Conservation (phyloP, 2,329 filamentous ascomycete species). For the Sporothrix luriei region DNA sequence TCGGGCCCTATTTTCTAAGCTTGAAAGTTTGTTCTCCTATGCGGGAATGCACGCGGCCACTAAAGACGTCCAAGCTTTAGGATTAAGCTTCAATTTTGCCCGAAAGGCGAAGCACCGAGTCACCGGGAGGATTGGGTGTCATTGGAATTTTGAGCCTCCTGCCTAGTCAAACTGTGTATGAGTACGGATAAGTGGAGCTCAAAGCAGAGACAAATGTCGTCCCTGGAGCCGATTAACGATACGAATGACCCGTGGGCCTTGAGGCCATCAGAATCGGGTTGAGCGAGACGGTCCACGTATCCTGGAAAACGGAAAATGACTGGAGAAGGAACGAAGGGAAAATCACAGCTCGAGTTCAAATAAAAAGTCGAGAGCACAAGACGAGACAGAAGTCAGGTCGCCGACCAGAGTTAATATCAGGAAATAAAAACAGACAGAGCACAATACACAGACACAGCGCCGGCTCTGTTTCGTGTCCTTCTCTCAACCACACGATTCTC, state of each 20-base stretch:
- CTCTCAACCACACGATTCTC: background rate
- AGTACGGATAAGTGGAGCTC: no score
- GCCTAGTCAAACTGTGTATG: no score
- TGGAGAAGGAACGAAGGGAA: conserved; percentile 3
- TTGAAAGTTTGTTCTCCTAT: background rate
- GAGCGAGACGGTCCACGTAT: no score
- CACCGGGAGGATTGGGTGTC: no score
- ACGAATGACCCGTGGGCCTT: no score
- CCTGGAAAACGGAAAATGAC: background rate
- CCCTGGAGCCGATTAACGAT: no score
- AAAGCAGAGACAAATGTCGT: no score
- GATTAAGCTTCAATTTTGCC: background rate
- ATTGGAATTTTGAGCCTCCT: no score
- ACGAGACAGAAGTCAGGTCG: conserved; percentile 16
- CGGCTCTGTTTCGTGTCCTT: conserved; percentile 6
- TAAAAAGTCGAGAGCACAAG: background rate
- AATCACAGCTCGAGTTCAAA: background rate
- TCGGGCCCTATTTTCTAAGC: background rate
- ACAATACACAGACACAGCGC: background rate
- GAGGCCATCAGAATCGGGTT: no score
- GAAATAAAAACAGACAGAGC: background rate
- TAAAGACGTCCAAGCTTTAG: background rate
- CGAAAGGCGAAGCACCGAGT: background rate
- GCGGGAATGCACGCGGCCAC: background rate
- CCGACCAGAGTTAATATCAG: background rate